phyloP scores from a whole-genome alignment of 2,329 filamentous ascomycete species.

The Aspergillus oerlinghausenensis region DNA sequence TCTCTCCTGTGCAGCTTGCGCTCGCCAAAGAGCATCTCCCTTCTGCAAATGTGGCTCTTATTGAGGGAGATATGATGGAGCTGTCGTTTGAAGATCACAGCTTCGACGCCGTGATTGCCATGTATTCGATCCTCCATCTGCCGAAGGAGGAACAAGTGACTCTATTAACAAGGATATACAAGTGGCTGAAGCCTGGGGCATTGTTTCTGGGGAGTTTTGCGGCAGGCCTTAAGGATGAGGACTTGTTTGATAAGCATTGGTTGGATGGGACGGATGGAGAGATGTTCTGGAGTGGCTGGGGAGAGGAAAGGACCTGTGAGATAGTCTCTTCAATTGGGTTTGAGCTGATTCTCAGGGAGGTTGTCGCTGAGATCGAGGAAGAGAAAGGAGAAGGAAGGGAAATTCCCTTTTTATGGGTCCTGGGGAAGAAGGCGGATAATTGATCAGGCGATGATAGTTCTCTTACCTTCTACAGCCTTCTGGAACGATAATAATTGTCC shows the following conservation, averaged over 20 bases:
- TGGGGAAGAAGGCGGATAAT: constrained; percentile 6
- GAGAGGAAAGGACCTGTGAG: constrained; percentile 26
- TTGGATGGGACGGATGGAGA: constrained; percentile 26
- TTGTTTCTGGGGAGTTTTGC: constrained; percentile 48
- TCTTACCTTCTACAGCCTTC: too few relatives aligned
- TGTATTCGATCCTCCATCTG: constrained; percentile 55
- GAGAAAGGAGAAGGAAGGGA: constrained; percentile 7
- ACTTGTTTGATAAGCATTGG: constrained; percentile 23
- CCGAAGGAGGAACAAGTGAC: constrained; percentile 47
- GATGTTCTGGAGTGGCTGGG: constrained; percentile 42
- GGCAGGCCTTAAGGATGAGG: constrained; percentile 16
- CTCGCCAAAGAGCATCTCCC: constrained; percentile 27
- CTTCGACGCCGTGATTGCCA: constrained; percentile 48
- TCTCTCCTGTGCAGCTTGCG: constrained; percentile 37
- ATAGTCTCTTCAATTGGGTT: constrained; percentile 22
- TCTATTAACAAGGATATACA: constrained; percentile 42
- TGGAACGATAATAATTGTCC: not conserved
- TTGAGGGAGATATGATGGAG: constrained; percentile 41
- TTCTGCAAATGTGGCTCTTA: constrained; percentile 17
- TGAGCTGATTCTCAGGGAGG: constrained; percentile 17
- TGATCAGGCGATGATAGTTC: not conserved
- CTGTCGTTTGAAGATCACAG: constrained; percentile 30
- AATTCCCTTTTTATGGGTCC: constrained; percentile 18
- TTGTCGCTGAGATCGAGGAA: constrained; percentile 16
- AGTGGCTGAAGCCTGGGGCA: constrained; percentile 52